Conservation (phyloP, 176 grass and related monocot genomes). For the Carex myosuroides region DNA sequence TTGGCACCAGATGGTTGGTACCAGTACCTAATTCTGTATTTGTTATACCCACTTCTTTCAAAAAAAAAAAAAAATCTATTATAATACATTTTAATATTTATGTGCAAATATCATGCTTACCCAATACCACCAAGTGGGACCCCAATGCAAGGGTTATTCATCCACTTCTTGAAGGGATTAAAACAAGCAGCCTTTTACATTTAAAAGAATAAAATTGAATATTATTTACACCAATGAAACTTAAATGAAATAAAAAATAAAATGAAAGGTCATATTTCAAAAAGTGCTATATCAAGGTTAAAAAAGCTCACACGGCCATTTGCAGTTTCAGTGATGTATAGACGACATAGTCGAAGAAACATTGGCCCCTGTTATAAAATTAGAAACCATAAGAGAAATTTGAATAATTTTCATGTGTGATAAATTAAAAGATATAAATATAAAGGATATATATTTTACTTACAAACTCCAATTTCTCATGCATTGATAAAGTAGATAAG, state of each 20-base stretch:
- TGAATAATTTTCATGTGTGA: background rate
- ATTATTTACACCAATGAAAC: constrained; percentile 1
- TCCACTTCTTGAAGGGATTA: constrained; percentile 46
- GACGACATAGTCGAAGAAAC: constrained; percentile 4
- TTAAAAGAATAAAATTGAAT: constrained; percentile 15
- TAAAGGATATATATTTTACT: constrained; percentile 15
- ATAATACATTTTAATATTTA: background rate
- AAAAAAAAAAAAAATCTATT: too few species aligned
- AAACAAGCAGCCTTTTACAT: constrained; percentile 28
- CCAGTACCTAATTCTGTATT: too few species aligned
- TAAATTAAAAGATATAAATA: background rate
- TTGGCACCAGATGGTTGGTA: too few species aligned
- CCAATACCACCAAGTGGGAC: constrained; percentile 73
- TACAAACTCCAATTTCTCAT: constrained; percentile 40
- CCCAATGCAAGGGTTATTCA: constrained; percentile 47
- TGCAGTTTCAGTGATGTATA: constrained; percentile 25
- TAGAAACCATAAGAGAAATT: constrained; percentile 2
- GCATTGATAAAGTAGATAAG: constrained; percentile 20
- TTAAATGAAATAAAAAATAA: background rate
- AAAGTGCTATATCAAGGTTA: background rate
- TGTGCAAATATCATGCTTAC: constrained; percentile 22
- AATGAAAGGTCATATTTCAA: background rate
- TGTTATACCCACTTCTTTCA: too few species aligned
- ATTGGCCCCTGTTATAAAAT: constrained; percentile 33
- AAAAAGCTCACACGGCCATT: constrained; percentile 34